Conservation (phyloP, 2,329 filamentous ascomycete genomes). For the Calonectria honghensis region DNA sequence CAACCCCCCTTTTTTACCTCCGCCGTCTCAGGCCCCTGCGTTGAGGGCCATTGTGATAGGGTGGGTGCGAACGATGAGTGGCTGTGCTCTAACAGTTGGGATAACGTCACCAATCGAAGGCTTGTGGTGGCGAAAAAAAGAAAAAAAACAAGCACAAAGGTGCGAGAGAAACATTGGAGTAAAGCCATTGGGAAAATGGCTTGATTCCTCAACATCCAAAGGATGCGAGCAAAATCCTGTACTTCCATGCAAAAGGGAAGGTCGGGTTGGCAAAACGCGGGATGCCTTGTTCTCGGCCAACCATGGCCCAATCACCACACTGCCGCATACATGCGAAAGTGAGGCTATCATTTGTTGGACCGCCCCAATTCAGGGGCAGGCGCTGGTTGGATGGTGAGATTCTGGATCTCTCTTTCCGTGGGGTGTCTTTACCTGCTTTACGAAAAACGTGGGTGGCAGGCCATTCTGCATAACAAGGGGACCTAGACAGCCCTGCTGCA, state of each 20-base stretch:
- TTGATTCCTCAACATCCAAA: background rate
- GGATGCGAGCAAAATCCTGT: background rate
- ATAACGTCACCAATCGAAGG: constrained; percentile 1
- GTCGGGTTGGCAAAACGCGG: background rate
- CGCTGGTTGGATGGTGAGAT: constrained; percentile 29
- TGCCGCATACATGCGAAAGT: constrained; percentile 14
- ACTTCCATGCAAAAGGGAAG: background rate
- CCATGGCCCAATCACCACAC: constrained; percentile 24
- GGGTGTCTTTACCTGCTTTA: background rate
- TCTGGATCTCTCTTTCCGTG: constrained; percentile 15
- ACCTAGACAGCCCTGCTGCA: constrained; percentile 23
- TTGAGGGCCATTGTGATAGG: constrained; percentile 14
- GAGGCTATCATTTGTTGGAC: constrained; percentile 15
- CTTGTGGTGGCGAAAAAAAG: constrained; percentile 19
- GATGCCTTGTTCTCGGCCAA: background rate
- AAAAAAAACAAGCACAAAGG: background rate
- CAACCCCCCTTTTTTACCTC: background rate
- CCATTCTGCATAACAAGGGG: constrained; percentile 20
- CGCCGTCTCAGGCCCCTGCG: background rate
- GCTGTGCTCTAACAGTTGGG: background rate
- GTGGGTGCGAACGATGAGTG: background rate
- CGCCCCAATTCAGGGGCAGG: constrained; percentile 6
- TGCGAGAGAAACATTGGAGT: too few species aligned
- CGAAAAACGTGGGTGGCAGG: constrained; percentile 21
- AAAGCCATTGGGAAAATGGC: background rate